Conservation (phyloP, 1,284 basidiomycete species). For the Rhodotorula sp. region DNA sequence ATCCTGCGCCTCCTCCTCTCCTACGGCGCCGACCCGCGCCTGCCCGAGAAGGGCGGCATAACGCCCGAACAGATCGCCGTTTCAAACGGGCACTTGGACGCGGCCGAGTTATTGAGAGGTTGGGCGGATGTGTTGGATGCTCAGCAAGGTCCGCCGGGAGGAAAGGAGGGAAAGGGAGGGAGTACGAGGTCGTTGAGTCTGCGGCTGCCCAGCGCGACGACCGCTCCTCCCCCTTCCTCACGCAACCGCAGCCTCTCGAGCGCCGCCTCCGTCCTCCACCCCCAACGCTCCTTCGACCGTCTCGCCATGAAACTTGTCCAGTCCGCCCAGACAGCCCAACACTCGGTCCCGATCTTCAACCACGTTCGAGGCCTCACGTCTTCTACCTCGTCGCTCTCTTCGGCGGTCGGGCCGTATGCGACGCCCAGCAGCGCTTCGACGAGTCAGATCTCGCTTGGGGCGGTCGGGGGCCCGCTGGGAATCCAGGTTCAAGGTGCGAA, state of each 20-base stretch:
- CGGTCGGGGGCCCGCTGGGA: neutral
- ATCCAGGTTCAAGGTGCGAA: neutral
- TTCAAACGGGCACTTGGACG: conserved; percentile 52
- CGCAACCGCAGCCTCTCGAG: neutral
- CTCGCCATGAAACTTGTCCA: conserved; percentile 33
- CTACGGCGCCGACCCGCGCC: conserved; percentile 72
- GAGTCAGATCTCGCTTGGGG: conserved; percentile 28
- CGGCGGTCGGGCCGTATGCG: neutral
- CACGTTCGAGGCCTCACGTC: neutral
- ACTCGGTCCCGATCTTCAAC: conserved; percentile 13
- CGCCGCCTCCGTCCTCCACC: conserved; percentile 13
- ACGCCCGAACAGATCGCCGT: conserved; percentile 62
- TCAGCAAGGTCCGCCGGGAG: neutral
- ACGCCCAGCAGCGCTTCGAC: conserved; percentile 18
- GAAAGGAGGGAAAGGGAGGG: conserved; percentile 12
- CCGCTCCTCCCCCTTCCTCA: too few species aligned
- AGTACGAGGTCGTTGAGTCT: too few species aligned
- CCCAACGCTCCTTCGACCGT: conserved; percentile 34
- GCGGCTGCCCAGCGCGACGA: too few species aligned
- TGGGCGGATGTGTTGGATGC: neutral
- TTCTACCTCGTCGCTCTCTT: conserved; percentile 5
- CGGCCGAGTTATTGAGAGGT: conserved; percentile 47
- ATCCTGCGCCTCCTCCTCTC: conserved; percentile 73
- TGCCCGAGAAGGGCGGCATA: conserved; percentile 79
- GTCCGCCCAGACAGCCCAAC: conserved; percentile 4